Evolutionary conservation across 2,329 filamentous ascomycete genomes (phyloP), one percentile per base, ranked within the genome.

Genomic region (Fusarium hainanense): DNA sequence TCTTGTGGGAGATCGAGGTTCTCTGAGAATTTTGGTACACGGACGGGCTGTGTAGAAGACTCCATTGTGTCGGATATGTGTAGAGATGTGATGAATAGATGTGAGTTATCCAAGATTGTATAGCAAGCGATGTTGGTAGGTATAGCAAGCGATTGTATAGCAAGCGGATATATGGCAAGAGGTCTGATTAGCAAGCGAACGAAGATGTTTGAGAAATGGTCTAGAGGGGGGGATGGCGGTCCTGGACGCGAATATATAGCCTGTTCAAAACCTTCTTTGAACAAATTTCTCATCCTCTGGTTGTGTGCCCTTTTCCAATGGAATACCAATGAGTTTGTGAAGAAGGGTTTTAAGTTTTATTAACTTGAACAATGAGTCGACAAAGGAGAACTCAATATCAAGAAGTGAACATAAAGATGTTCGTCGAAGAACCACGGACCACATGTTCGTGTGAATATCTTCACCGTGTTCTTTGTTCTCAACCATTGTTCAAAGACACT

Each of bases 401-500:
- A n/a, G 4, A 13, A 21, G 6, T 21, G 49, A 51, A 52, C 23
- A 40, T 25, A 16, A 20, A 32, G 30, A 7, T 3, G 9, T 16
- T 52, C 14, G 2, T 34, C 46, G 56, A 63, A 63, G 44, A 42
- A 49, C 37, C 37, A 48, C 5, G 16, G 16, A 1, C 21, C 13
- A n/a, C 5, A 2, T n/a, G 4, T 9, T 51, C 16, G 51, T 63
- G 54, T 37, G 52, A n/a, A 21, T 18, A 30, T 34, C 32, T 20
- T 57, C 37, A 41, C 21, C 11, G 7, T 12, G 13, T 10, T 43
- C 65, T 50, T 66, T 71, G 49, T 58, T 21, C 28, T n/a, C 21
- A 18, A 7, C 6, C 28, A 42, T 64, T 68, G 52, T 68, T 72
- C 69, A 50, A 58, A 25, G n/a, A 20, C 11, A 9, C 2, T 28